These are phyloP conservation scores for Chlamydomonas reinhardtii DNA, from an alignment of 163 green algal species.

Conservation along the genomic window DNA sequence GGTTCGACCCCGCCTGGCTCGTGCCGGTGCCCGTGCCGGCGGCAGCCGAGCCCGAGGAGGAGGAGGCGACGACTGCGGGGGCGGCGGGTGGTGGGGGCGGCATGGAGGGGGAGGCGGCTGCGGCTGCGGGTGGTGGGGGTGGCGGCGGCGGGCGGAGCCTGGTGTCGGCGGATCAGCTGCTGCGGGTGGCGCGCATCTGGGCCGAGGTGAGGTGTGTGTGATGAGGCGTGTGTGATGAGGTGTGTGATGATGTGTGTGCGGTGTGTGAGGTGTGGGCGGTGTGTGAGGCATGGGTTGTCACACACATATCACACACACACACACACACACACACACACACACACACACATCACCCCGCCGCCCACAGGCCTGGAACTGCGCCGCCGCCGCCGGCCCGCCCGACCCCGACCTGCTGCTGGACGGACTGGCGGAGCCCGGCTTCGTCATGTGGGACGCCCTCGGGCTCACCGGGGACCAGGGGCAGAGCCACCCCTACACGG, in stretches of 20 bases:
- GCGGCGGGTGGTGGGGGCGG: neutral
- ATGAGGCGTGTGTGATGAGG: neutral
- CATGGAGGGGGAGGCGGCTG: neutral
- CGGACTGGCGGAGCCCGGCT: slow-evolving; percentile 4
- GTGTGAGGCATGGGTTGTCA: too few species aligned
- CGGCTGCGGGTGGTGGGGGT: neutral
- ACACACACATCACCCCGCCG: too few species aligned
- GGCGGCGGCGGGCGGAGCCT: neutral
- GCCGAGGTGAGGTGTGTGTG: slow-evolving; percentile 10
- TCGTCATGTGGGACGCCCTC: slow-evolving; percentile 2
- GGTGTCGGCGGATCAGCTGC: neutral
- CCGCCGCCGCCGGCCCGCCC: slow-evolving; percentile 1
- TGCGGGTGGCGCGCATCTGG: slow-evolving; percentile 21
- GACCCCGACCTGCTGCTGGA: slow-evolving; percentile 11
- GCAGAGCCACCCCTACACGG: slow-evolving; percentile 41
- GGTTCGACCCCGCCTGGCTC: slow-evolving; percentile 29
- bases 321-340: too few species aligned
- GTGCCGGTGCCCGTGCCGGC: neutral
- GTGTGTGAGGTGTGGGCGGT: neutral
- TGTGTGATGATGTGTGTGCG: too few species aligned
- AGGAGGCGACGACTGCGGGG: neutral
- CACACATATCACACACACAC: too few species aligned
- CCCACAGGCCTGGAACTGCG: slow-evolving; percentile 26
- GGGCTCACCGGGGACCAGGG: slow-evolving; percentile 24
- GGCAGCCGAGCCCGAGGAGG: too few species aligned